Evolutionary conservation across 805 yeast genomes (phyloP).

Genomic region (Phaffomyces opuntiae): DNA sequence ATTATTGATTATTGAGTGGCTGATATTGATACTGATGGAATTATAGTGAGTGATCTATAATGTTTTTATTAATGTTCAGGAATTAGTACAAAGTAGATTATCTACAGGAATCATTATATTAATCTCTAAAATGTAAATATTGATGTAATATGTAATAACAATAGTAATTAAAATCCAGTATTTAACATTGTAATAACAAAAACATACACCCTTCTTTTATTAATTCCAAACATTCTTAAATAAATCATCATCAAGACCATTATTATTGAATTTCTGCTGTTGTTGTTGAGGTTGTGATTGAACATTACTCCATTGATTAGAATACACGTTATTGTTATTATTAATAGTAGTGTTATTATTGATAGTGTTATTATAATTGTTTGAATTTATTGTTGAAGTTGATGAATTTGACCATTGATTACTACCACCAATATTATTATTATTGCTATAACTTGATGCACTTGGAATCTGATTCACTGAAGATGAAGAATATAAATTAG

Average conservation of each 20-base stretch:
- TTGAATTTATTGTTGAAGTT: not conserved
- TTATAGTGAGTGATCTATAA: too few relatives aligned
- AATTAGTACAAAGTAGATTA: too few relatives aligned
- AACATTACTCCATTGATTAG: slow-evolving; percentile 28
- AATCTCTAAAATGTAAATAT: too few relatives aligned
- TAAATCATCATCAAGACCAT: slow-evolving; percentile 49
- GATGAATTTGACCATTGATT: slow-evolving; percentile 3
- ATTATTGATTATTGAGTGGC: too few relatives aligned
- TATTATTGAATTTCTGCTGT: not conserved
- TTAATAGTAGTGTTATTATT: not conserved
- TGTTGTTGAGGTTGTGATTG: not conserved
- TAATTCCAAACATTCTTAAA: slow-evolving; percentile 67
- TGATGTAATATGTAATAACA: too few relatives aligned
- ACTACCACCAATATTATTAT: slow-evolving; percentile 1
- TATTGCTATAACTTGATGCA: too few relatives aligned
- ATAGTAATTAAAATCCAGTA: too few relatives aligned
- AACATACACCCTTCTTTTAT: too few relatives aligned
- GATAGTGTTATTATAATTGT: not conserved
- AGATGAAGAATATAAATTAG: slow-evolving; percentile 2
- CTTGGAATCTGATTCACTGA: slow-evolving; percentile 10
- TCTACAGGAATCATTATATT: too few relatives aligned
- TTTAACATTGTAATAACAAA: too few relatives aligned
- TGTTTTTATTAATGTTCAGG: too few relatives aligned
- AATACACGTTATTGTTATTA: slow-evolving; percentile 1
- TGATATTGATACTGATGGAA: too few relatives aligned